phyloP scores from a whole-genome alignment of 768 basidiomycete species.

The Russula foetens region DNA sequence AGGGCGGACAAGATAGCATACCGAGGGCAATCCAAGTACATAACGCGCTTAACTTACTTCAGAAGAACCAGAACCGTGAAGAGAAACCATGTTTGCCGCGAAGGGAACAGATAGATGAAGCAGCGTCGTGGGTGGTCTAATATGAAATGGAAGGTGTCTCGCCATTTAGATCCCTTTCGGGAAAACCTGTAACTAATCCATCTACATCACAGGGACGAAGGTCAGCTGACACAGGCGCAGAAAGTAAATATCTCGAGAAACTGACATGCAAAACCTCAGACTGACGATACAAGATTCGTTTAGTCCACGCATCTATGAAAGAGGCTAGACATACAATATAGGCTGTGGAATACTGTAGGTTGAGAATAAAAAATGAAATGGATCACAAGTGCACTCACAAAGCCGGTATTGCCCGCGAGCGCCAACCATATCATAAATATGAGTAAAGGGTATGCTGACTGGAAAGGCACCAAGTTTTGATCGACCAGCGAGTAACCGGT shows the following conservation, averaged over 20 bases:
- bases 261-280: constrained; percentile 37
- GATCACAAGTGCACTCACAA: constrained; percentile 30
- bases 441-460: constrained; percentile 38
- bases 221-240: neutral
- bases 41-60: constrained; percentile 50
- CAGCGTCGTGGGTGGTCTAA: constrained; percentile 92
- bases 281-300: constrained; percentile 14
- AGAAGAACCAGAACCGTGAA: constrained; percentile 55
- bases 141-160: constrained; percentile 81
- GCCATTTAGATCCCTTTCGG: constrained; percentile 45
- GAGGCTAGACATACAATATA: constrained; percentile 27
- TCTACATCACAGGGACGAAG: constrained; percentile 32
- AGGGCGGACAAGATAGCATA: neutral
- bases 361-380: neutral
- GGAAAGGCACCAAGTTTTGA: constrained; percentile 46
- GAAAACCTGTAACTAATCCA: constrained; percentile 64
- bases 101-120: constrained; percentile 83
- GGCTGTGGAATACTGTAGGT: constrained; percentile 24
- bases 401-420: constrained; percentile 48
- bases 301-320: neutral
- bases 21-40: too few relatives aligned
- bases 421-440: constrained; percentile 37
- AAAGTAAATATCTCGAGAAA: neutral
- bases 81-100: constrained; percentile 91
- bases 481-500: constrained; percentile 44